Evolutionary conservation across 2,329 filamentous ascomycete species (phyloP).

Genomic region (Emydomyces testavorans): DNA sequence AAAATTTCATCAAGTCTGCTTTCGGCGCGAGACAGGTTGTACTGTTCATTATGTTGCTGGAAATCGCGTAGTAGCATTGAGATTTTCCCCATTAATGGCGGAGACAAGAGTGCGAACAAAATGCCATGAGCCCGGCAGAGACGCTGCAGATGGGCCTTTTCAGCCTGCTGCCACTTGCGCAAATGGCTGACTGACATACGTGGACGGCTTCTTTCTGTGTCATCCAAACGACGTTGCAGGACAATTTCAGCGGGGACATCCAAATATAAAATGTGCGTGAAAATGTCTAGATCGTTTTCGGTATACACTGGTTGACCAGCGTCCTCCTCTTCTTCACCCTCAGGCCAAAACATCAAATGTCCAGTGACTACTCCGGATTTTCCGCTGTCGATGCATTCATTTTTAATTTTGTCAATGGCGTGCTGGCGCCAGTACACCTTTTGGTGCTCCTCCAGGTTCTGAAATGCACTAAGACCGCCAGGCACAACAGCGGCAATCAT

Average conservation of each 20-base stretch:
- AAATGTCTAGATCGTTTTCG: constrained; percentile 36
- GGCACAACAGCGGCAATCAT: constrained; percentile 35
- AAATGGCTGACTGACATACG: constrained; percentile 31
- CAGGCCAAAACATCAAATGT: constrained; percentile 46
- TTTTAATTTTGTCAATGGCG: constrained; percentile 39
- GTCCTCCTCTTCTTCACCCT: constrained; percentile 18
- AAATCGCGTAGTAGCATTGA: constrained; percentile 31
- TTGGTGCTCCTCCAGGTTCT: constrained; percentile 26
- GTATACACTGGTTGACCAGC: constrained; percentile 32
- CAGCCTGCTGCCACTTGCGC: constrained; percentile 38
- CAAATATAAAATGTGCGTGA: constrained; percentile 51
- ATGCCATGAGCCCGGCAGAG: constrained; percentile 40
- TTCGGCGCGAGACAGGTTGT: constrained; percentile 30
- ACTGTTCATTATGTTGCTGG: constrained; percentile 26
- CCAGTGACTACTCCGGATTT: constrained; percentile 42
- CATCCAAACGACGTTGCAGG: constrained; percentile 27
- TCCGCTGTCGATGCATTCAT: constrained; percentile 27
- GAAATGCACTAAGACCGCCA: constrained; percentile 42
- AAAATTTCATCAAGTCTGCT: constrained; percentile 29
- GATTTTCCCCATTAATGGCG: constrained; percentile 15
- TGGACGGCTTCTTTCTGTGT: constrained; percentile 31
- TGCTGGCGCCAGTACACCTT: constrained; percentile 33
- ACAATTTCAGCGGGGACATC: constrained; percentile 32
- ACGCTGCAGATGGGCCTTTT: constrained; percentile 34
- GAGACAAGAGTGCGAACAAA: constrained; percentile 33